Evolutionary conservation across 495 filamentous ascomycete genomes (phyloP), one percentile per base, ranked within the genome.

Genomic region (Hypoxylon cercidicola): DNA sequence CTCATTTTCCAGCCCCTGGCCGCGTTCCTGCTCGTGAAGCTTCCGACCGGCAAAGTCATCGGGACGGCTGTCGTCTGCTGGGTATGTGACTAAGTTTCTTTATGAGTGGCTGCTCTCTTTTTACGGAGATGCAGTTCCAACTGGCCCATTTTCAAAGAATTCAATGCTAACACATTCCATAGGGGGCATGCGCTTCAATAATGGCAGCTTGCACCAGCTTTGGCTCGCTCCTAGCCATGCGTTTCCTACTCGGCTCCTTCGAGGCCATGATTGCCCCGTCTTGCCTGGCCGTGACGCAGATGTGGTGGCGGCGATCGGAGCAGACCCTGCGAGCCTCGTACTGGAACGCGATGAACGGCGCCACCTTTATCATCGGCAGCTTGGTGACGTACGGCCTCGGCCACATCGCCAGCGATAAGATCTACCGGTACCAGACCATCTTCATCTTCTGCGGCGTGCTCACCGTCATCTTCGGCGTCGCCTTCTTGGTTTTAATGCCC

Each of bases 351-450:
- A 85, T 84, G 82, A 78, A 82, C 52, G 81, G 82, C 4, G 64
- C 81, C 4, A 80, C 79, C 12, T 74, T 75, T 50, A 80, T 84
- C 25, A 75, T 83, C 18, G 79, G 74, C 30, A 79, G 78, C 40
- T 55, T 88, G 32, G 79, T 88, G 28, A 83, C 83, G 0, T 89
- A 84, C 52, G 85, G 85, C 16, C 77, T 90, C 9, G 86, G 84
- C 1, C 85, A 88, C 62, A 86, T 88, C 58, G 55, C 78, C 0
- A 85, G 81, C 30, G 55, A 76, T 0, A 66, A 76, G 9, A 77
- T 89, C 40, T 80, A 81, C 48, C 77, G 83, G 15, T 89, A 86
- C 56, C 86, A 90, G 76, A 78, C 82, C 23, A 82, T 87, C 53
- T 88, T 87, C 66, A 65, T 87, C 56, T 84, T 87, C 62, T 86